A percentile compares a stretch with the other conserved stretches of the same genome.
Evolutionary conservation across 371 early-diverging fungal species (phyloP).

Genomic region (Parasitella parasitica): DNA sequence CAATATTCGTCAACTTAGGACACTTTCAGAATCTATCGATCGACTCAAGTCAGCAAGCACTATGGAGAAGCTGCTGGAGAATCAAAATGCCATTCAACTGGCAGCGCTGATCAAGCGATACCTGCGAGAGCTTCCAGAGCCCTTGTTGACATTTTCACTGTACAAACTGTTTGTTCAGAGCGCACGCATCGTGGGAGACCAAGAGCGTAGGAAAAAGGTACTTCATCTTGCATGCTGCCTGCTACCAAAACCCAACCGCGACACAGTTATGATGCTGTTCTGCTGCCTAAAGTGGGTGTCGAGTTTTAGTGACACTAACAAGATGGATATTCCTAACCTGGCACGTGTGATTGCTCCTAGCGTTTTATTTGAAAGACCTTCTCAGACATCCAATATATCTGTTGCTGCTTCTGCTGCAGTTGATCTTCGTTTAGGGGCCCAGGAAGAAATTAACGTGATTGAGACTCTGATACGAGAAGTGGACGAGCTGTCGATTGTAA

Average conservation of each 20-base stretch:
- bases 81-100: slow-evolving; percentile 85
- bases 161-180: slow-evolving; percentile 78
- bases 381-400: not conserved
- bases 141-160: slow-evolving; percentile 85
- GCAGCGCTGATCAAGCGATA: slow-evolving; percentile 94
- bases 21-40: slow-evolving; percentile 65
- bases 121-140: slow-evolving; percentile 94
- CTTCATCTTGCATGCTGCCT: slow-evolving; percentile 81
- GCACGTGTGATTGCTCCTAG: slow-evolving; percentile 94
- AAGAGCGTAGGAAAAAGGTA: slow-evolving; percentile 39
- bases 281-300: slow-evolving; percentile 84
- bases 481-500: slow-evolving; percentile 71
- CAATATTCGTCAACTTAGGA: slow-evolving; percentile 85
- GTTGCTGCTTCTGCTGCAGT: slow-evolving; percentile 30
- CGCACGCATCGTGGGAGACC: slow-evolving; percentile 37
- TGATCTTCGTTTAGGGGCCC: slow-evolving; percentile 52
- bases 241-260: slow-evolving; percentile 88
- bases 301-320: slow-evolving; percentile 65
- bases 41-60: not conserved
- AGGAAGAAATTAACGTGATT: slow-evolving; percentile 71
- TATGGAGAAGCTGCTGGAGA: slow-evolving; percentile 28
- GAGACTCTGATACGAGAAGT: slow-evolving; percentile 71
- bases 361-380: slow-evolving; percentile 59
- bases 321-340: slow-evolving; percentile 89
- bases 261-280: slow-evolving; percentile 85